These are phyloP conservation scores for Penicillium odoratum DNA, from an alignment of 495 filamentous ascomycete species.

Conservation along the genomic window DNA sequence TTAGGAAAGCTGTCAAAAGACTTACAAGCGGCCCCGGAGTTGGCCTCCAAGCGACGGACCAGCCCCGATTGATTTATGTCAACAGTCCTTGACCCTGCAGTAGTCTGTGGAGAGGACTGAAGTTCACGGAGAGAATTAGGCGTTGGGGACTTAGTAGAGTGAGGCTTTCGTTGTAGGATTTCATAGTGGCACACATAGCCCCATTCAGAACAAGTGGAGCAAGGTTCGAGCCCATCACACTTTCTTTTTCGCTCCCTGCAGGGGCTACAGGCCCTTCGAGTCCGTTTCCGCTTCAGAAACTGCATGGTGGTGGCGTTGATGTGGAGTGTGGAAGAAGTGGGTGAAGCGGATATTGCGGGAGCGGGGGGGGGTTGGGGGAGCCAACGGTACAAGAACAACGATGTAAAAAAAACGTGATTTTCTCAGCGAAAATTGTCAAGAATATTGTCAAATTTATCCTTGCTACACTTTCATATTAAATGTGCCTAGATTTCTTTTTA, in stretches of 20 bases:
- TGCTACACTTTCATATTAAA: too few relatives aligned
- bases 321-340: neutral
- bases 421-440: neutral
- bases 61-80: slow-evolving; percentile 32
- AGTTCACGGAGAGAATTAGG: neutral
- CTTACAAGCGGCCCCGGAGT: slow-evolving; percentile 48
- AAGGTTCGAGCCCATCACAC: slow-evolving; percentile 47
- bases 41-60: slow-evolving; percentile 40
- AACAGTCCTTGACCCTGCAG: neutral
- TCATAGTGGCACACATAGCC: slow-evolving; percentile 48
- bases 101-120: slow-evolving; percentile 2
- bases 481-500: neutral
- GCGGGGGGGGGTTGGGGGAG: neutral
- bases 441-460: too few relatives aligned
- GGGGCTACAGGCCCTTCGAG: slow-evolving; percentile 46
- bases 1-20: too few relatives aligned
- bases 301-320: slow-evolving; percentile 2
- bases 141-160: neutral
- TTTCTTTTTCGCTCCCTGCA: slow-evolving; percentile 52
- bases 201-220: slow-evolving; percentile 45
- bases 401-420: neutral
- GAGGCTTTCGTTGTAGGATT: slow-evolving; percentile 10
- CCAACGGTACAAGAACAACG: neutral
- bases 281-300: slow-evolving; percentile 33
- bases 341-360: slow-evolving; percentile 16